A percentile compares a stretch with the other conserved stretches of the same genome.
These are phyloP conservation scores for Bassia scoparia DNA, from an alignment of 148 eudicot species.

Conservation along the genomic window DNA sequence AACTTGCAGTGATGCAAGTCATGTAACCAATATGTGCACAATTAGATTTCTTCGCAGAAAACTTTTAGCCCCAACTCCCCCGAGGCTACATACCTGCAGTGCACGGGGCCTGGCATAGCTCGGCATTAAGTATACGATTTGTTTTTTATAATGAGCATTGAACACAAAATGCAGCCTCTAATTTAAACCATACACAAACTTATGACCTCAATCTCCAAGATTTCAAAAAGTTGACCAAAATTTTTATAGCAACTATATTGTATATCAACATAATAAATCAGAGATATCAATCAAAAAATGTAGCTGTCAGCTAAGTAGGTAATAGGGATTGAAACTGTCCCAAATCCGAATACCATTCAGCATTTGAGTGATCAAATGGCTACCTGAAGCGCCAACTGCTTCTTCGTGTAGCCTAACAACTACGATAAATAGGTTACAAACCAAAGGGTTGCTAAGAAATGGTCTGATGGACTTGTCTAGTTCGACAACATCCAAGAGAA, in stretches of 20 bases:
- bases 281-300: background rate
- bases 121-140: too few relatives aligned
- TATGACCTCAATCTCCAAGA: background rate
- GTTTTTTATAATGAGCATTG: background rate
- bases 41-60: too few relatives aligned
- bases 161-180: background rate
- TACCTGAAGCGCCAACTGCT: conserved; percentile 24
- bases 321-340: conserved; percentile 80
- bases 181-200: background rate
- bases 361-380: conserved; percentile 24
- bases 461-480: conserved; percentile 56
- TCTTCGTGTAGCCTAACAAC: conserved; percentile 52
- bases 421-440: conserved; percentile 48
- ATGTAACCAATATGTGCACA: too few relatives aligned
- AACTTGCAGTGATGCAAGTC: too few relatives aligned
- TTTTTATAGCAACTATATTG: background rate
- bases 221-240: background rate
- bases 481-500: conserved; percentile 46
- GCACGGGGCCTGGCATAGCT: too few relatives aligned
- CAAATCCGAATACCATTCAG: conserved; percentile 35
- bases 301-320: conserved; percentile 44
- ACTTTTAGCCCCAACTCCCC: too few relatives aligned
- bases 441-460: conserved; percentile 67
- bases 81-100: too few relatives aligned
- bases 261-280: background rate